These are phyloP conservation scores for Fusarium temperatum DNA, from an alignment of 2,329 filamentous ascomycete genomes.

Conservation along the genomic window DNA sequence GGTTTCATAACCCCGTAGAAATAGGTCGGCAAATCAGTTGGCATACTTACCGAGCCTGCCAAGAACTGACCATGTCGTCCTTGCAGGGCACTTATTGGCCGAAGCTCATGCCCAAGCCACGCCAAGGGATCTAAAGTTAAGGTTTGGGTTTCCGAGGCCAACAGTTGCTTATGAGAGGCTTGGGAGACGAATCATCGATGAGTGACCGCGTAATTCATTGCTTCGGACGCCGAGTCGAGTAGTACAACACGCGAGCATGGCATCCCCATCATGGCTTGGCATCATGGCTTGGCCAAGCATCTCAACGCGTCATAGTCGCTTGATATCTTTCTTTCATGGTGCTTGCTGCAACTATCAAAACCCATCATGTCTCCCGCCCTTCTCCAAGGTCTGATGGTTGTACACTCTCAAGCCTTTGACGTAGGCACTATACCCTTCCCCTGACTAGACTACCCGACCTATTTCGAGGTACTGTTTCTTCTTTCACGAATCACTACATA, in stretches of 20 bases:
- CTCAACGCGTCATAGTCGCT: constrained; percentile 19
- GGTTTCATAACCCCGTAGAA: constrained; percentile 4
- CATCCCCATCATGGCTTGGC: background rate
- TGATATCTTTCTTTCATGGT: background rate
- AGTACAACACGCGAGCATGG: background rate
- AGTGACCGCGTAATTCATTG: constrained; percentile 16
- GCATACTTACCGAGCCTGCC: constrained; percentile 5
- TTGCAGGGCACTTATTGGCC: background rate
- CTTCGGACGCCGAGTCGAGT: constrained; percentile 11
- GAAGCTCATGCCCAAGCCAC: background rate
- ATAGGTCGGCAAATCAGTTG: background rate
- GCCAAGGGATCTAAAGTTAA: constrained; percentile 19
- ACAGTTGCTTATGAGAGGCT: background rate
- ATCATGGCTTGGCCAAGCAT: constrained; percentile 7
- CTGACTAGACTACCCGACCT: background rate
- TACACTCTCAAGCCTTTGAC: background rate
- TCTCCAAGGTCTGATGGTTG: background rate
- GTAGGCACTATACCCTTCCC: background rate
- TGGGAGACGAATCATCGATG: constrained; percentile 1
- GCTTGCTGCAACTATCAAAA: background rate
- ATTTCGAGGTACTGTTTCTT: background rate
- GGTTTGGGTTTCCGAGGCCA: constrained; percentile 15
- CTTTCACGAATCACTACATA: background rate
- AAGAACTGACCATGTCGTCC: background rate
- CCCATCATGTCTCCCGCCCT: background rate